Evolutionary conservation across 2,329 filamentous ascomycete species (phyloP), one percentile per base, ranked within the genome.

Genomic region (Paracoccidioides lutzii): DNA sequence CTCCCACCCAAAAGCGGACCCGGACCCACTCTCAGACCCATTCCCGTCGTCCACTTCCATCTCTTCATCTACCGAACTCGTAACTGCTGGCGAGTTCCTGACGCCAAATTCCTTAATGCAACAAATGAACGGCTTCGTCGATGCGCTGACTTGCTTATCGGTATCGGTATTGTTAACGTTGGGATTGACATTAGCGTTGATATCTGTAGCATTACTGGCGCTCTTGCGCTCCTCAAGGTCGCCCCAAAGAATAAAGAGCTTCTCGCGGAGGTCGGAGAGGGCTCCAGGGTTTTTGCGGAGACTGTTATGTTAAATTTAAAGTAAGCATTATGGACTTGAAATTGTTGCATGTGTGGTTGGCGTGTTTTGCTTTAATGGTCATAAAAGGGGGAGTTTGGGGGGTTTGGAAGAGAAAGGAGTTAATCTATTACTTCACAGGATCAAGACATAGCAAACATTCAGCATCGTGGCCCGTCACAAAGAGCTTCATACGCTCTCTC

Each of bases 161-260:
- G 56, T 40, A 45, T 62, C 53, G 46, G 59, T 60, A 37, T 37
- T 35, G 32, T 22, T n/a, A n/a, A 5, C 7, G n/a, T 6, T 49
- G 33, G 5, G 8, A 3, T 6, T 35, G 33, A 10, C 9, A 30
- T 7, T 37, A 32, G 5, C 28, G 44, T 7, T 35, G 32, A 8
- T 8, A 8, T 28, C 32, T 44, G 56, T 55, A 41, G 60, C 58
- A 22, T 68, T 61, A 2, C 67, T 62, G n/a, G 62, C 66, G 2
- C 64, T 63, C 65, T 87, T 88, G 50, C 74, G 68, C 66, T 95
- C 88, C 65, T 90, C 83, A 1, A 96, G 75, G 58, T 95, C 81
- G 1, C 91, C 91, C 90, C 91, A 97, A 1, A 96, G 75, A 40
- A 81, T 73, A 66, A 85, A 91, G 55, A 96, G 75, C 62, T 80